A percentile compares a stretch with the other conserved stretches of the same genome.
phyloP scores from a whole-genome alignment of 331 rosid genomes.

The Phaseolus coccineus region DNA sequence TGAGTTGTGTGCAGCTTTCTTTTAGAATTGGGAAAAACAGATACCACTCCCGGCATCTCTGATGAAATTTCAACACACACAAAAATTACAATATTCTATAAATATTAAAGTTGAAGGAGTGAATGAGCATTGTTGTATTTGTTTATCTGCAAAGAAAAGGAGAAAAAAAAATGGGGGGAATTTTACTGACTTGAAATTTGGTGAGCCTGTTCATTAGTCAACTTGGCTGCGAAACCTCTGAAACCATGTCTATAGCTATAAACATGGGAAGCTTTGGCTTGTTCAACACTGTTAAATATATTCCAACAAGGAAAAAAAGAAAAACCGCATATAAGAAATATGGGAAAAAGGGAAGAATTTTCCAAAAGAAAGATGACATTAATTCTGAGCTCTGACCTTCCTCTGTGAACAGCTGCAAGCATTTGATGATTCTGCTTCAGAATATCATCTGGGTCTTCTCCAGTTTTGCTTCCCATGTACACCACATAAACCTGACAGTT shows the following conservation, averaged over 20 bases:
- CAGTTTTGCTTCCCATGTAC: constrained; percentile 85
- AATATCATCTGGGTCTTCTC: constrained; percentile 63
- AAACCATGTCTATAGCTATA: constrained; percentile 80
- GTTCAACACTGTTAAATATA: constrained; percentile 61
- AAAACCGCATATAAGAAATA: constrained; percentile 13
- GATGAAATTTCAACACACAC: constrained; percentile 45
- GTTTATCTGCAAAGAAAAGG: background rate
- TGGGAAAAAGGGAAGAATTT: background rate
- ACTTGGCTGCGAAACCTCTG: constrained; percentile 82
- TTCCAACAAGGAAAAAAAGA: background rate
- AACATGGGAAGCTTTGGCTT: constrained; percentile 69
- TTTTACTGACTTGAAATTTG: constrained; percentile 61
- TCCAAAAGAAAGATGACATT: background rate
- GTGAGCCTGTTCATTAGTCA: constrained; percentile 67
- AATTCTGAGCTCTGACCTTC: constrained; percentile 56
- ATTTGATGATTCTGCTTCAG: constrained; percentile 71
- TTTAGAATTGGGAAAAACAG: constrained; percentile 79
- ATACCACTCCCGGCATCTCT: constrained; percentile 82
- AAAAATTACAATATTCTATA: constrained; percentile 30
- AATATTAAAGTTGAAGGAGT: background rate
- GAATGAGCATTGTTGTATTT: background rate
- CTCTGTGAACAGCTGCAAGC: constrained; percentile 69
- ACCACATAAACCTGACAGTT: constrained; percentile 78
- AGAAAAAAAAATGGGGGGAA: background rate
- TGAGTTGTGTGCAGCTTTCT: constrained; percentile 83